Evolutionary conservation across 495 filamentous ascomycete species (phyloP), one percentile per base, ranked within the genome.

Genomic region (Hypomontagnella monticulosa): DNA sequence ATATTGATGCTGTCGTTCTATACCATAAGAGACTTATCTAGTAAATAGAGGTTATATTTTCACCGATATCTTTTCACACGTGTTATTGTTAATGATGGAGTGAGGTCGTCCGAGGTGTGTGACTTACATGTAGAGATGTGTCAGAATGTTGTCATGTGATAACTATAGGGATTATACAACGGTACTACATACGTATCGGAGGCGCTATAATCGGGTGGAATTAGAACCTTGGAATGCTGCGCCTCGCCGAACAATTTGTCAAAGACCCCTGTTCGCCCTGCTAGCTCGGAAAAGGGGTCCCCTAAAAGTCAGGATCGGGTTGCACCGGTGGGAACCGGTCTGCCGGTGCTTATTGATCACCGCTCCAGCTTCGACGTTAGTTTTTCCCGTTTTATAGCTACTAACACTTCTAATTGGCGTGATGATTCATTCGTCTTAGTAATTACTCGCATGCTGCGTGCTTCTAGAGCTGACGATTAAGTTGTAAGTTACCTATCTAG

Each of bases 301-400:
- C 34, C 42, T 30, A 19, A 58, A 51, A 50, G 33, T 23, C 11
- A 7, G 41, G 41, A 9, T 43, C 30, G 19, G 12, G 51, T 11
- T 34, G 15, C 41, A 27, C 16, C 7, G 23, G 34, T 20, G 20
- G 19, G 41, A 54, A 53, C 55, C 62, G 41, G 33, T 19, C 34
- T 30, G 43, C 41, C 62, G 48, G 19, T 52, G 55, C 56, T 66
- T 66, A 66, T 19, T 66, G 49, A 66, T 66, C 42, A 46, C 49
- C 55, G 42, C 34, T 19, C 34, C 1, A 46, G 38, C 27, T 53
- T 41, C 57, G 47, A 38, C 20, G 18, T 42, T 44, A 12, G 42
- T 15, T 43, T 43, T 43, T 14, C n/a, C 12, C 6, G 3, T 43
- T 18, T 8, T 43, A 27, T 27, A 27, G 23, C 6, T 27, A 3